Conservation (phyloP, 1,284 basidiomycete species). For the Ganoderma sinense region DNA sequence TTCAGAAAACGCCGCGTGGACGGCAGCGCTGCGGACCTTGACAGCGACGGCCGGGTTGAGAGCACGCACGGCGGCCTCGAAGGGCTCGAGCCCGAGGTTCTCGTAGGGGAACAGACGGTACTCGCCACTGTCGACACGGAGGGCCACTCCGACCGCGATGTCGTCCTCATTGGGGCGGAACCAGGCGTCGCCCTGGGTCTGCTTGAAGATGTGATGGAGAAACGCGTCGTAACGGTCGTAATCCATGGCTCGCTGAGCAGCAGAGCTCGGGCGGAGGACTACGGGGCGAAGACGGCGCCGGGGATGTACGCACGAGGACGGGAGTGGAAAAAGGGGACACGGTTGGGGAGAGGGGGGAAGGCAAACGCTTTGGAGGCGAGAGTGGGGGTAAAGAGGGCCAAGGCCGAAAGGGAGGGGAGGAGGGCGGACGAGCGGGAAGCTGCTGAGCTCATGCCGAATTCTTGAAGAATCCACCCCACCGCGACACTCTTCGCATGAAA, state of each 20-base stretch:
- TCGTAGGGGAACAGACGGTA: constrained; percentile 82
- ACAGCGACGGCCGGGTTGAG: constrained; percentile 86
- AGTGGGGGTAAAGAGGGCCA: constrained; percentile 24
- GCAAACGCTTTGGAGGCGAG: constrained; percentile 9
- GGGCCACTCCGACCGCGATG: constrained; percentile 67
- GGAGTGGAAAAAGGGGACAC: neutral
- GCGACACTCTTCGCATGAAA: constrained; percentile 4
- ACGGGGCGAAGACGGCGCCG: constrained; percentile 20
- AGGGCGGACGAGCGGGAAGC: constrained; percentile 19
- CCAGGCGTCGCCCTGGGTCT: constrained; percentile 67
- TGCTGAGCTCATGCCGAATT: constrained; percentile 7
- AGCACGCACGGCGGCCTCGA: constrained; percentile 74
- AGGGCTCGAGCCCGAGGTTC: constrained; percentile 69
- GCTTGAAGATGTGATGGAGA: constrained; percentile 62
- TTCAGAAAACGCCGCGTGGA: constrained; percentile 79
- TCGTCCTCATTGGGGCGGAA: constrained; percentile 59
- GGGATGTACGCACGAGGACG: neutral
- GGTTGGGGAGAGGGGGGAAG: constrained; percentile 18
- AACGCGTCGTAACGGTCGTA: constrained; percentile 60
- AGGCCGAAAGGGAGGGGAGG: constrained; percentile 23
- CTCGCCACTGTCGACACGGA: constrained; percentile 63
- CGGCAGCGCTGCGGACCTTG: constrained; percentile 79
- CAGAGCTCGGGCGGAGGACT: constrained; percentile 10
- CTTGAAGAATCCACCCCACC: neutral
- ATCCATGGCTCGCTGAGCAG: constrained; percentile 43